Evolutionary conservation across 163 green algal species (phyloP).

Genomic region (Chloromonas sp.): DNA sequence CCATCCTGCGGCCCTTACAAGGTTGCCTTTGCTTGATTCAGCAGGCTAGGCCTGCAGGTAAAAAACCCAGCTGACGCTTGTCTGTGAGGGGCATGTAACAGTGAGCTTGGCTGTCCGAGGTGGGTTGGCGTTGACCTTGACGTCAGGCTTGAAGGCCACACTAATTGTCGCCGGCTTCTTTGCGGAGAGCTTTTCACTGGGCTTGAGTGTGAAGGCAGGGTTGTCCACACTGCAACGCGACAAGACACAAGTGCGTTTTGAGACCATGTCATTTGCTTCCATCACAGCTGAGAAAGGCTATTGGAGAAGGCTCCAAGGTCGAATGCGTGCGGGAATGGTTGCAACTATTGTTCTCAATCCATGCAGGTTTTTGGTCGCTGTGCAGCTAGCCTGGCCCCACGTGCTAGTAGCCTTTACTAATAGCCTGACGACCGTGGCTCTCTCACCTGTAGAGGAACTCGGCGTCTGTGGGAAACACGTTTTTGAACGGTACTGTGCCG

Average conservation of each 20-base stretch:
- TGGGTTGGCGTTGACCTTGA: neutral
- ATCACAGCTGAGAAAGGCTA: neutral
- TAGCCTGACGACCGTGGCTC: neutral
- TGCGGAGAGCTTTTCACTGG: slow-evolving; percentile 49
- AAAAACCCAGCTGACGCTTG: slow-evolving; percentile 58
- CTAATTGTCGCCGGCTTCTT: slow-evolving; percentile 63
- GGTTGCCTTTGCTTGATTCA: no score
- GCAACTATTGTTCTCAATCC: neutral
- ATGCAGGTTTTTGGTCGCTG: neutral
- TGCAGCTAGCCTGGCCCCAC: neutral
- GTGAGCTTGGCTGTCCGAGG: slow-evolving; percentile 63
- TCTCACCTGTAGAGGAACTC: slow-evolving; percentile 51
- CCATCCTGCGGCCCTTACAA: no score
- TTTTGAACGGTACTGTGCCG: slow-evolving; percentile 59
- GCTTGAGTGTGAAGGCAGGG: slow-evolving; percentile 54
- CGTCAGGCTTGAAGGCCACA: slow-evolving; percentile 55
- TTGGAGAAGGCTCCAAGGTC: neutral
- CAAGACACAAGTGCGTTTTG: no score
- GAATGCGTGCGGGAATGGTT: neutral
- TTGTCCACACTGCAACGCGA: slow-evolving; percentile 54
- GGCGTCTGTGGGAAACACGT: slow-evolving; percentile 60
- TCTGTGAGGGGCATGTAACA: slow-evolving; percentile 58
- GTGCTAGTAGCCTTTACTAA: neutral
- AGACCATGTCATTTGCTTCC: no score
- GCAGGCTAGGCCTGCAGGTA: slow-evolving; percentile 55